Conservation (phyloP, 495 filamentous ascomycete genomes). For the Hypoxylon crocopeplum region DNA sequence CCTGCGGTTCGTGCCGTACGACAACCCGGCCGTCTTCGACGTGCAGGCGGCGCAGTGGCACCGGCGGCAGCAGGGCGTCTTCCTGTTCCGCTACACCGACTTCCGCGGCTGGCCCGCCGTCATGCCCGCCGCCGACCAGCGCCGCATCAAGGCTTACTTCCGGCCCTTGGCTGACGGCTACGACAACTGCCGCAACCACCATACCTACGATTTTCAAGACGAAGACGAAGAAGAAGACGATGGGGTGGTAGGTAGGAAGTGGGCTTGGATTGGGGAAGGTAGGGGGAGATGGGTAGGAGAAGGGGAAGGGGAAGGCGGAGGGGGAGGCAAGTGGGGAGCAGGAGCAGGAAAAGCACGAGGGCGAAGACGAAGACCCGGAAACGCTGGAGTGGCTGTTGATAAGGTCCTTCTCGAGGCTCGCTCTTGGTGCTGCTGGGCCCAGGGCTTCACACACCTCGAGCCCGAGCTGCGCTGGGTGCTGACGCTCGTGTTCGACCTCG, state of each 20-base stretch:
- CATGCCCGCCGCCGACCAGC: constrained; percentile 13
- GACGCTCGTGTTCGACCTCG: constrained; percentile 29
- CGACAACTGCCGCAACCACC: too few relatives aligned
- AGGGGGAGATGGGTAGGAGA: neutral
- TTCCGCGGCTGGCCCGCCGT: constrained; percentile 28
- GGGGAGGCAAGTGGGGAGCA: neutral
- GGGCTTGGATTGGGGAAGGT: neutral
- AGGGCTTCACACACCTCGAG: constrained; percentile 24
- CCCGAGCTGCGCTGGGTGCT: constrained; percentile 33
- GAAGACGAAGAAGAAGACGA: too few relatives aligned
- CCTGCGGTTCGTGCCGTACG: constrained; percentile 26
- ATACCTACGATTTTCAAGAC: too few relatives aligned
- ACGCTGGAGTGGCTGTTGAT: neutral
- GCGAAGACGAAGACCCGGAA: neutral
- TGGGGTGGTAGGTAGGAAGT: too few relatives aligned
- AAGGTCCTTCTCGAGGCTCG: constrained; percentile 17
- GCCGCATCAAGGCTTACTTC: constrained; percentile 18
- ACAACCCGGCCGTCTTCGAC: constrained; percentile 33
- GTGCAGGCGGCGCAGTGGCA: constrained; percentile 25
- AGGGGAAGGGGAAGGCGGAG: neutral
- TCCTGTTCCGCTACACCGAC: constrained; percentile 34
- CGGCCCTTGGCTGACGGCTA: neutral
- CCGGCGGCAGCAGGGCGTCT: constrained; percentile 8
- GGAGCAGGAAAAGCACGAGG: neutral
- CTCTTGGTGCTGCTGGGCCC: constrained; percentile 29